Evolutionary conservation across 2,329 filamentous ascomycete genomes (phyloP), one percentile per base, ranked within the genome.

Genomic region (Alternaria gansuensis): DNA sequence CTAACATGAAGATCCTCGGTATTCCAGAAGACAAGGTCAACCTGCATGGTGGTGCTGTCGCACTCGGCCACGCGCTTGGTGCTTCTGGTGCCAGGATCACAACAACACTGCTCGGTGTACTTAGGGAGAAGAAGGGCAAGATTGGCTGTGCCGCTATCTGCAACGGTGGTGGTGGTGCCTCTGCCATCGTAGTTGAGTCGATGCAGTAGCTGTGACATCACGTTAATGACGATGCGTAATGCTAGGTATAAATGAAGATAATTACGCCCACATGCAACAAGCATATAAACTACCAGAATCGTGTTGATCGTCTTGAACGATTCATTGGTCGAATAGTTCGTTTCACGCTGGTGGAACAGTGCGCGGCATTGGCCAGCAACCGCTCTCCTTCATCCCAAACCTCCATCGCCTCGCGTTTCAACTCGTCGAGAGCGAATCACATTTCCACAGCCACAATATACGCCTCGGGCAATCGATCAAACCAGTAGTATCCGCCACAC

Each of bases 141-240:
- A 89, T 98, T 78, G 95, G 95, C 57, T 91, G 88, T 74, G 94
- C 91, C 37, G 95, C 92, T 74, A 98, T 99, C 76, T 99, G 95
- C 88, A 99, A 99, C 80, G 95, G 95, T 67, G 95, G 95, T 57
- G 95, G 95, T 71, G 95, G 95, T 77, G 95, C 95, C 60, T 96
- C 92, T 73, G 95, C 95, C 58, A 82, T 99, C 68, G 92, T 99
- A 63, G 87, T 99, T 73, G 95, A 99, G 84, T 75, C 73, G 50
- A 58, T 78, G 64, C 72, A 76, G 72, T 78, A 75, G 54, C 59
- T 40, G 5, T 37, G 3, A 21, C 26, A 39, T 37, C 24, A 43
- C 28, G 31, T 43, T 34, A 57, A 26, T 53, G 6, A 57, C 41
- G 50, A 65, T 48, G 51, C 36, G 39, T 55, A 55, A 59, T 41